Evolutionary conservation across 345 rosid genomes (phyloP), one percentile per base, ranked within the genome.

Genomic region (Erysimum cheiranthoides): DNA sequence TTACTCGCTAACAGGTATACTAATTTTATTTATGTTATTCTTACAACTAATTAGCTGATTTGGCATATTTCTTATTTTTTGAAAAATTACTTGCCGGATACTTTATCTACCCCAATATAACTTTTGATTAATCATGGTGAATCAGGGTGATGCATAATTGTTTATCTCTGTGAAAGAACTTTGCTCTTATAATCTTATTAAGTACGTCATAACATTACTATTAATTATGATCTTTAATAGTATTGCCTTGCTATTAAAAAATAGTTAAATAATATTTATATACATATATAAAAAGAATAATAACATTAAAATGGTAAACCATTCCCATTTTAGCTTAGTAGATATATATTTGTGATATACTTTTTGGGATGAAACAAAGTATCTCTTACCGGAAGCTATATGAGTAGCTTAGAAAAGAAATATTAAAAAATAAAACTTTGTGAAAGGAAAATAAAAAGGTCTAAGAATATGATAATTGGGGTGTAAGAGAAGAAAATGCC

Each of bases 401-500:
- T 43, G 36, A 27, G 42, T 36, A 66, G 18, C 25, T 74, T 57
- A 28, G 31, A 46, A 42, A 30, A 60, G 14, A 35, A 60, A 67
- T 42, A 49, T 59, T 52, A 62, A 40, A 76, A 76, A 62, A 43
- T 60, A 54, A 17, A 61, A 46, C 6, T 30, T 56, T 77, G 52
- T 46, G 10, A 56, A 70, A 71, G 36, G 12, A 30, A 30, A 68
- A 12, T 11, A 42, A 40, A 61, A 34, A 35, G 61, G 72, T 77
- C 54, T 71, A 47, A 10, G 80, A 65, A 71, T 71, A 73, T 65
- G 68, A 77, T 77, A 18, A 71, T 71, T 77, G 47, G 77, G 72
- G 77, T 77, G 73, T 49, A 71, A 57, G 73, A 57, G 76, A 71
- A 77, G 80, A 71, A 77, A 77, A 71, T 59, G 73, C 72, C 80